A percentile compares a stretch with the other conserved stretches of the same genome.
These are phyloP conservation scores for Licmophora abbreviata DNA, from an alignment of 108 stramenopile species.

Conservation along the genomic window DNA sequence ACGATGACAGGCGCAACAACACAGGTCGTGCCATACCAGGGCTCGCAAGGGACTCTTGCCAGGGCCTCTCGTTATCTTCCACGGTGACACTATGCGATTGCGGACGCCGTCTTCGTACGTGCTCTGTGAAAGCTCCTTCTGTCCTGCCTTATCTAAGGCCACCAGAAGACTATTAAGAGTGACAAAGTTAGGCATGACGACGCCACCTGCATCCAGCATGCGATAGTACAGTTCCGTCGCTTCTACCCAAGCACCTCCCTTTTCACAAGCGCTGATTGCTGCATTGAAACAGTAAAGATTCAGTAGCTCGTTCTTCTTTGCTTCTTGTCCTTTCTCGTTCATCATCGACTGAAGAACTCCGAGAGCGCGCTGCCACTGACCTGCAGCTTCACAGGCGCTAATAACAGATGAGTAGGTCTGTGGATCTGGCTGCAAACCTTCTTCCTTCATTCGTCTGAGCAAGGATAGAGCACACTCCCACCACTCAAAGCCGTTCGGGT, in stretches of 20 bases:
- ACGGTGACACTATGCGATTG: constrained; percentile 35
- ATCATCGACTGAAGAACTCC: constrained; percentile 50
- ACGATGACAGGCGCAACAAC: neutral
- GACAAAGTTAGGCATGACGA: constrained; percentile 48
- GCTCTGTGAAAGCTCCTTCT: constrained; percentile 52
- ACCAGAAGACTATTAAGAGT: constrained; percentile 53
- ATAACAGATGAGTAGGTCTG: constrained; percentile 59
- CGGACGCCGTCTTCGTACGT: constrained; percentile 46
- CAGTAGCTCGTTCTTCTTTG: constrained; percentile 6
- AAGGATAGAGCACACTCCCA: constrained; percentile 68
- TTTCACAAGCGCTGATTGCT: constrained; percentile 66
- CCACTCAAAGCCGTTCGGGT: constrained; percentile 30
- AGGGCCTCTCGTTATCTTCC: constrained; percentile 12
- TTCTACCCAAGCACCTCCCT: constrained; percentile 76
- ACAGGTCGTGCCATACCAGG: constrained; percentile 16
- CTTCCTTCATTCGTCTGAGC: constrained; percentile 59
- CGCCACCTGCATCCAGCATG: constrained; percentile 17
- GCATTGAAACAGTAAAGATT: constrained; percentile 73
- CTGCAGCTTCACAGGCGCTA: constrained; percentile 64
- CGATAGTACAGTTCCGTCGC: constrained; percentile 63
- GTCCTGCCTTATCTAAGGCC: constrained; percentile 56
- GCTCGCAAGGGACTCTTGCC: constrained; percentile 13
- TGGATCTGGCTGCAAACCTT: constrained; percentile 44
- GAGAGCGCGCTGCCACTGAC: constrained; percentile 74
- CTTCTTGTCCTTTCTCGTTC: constrained; percentile 12